A percentile compares a stretch with the other conserved stretches of the same genome.
Conservation (phyloP, 495 filamentous ascomycete species). For the Penicillium bovifimosum region DNA sequence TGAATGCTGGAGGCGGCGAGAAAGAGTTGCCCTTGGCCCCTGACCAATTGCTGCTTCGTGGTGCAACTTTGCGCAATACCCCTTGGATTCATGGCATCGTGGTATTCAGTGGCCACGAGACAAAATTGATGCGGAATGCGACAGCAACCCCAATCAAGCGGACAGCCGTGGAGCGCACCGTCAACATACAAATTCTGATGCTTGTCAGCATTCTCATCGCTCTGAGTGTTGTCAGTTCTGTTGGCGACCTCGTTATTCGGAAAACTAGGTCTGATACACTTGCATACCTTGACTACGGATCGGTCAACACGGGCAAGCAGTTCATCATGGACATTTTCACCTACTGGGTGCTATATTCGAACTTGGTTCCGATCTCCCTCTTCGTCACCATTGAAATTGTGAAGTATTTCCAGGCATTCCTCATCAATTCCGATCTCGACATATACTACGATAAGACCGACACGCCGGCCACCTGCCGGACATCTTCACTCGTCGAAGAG, state of each 20-base stretch:
- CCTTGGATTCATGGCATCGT: slow-evolving; percentile 97
- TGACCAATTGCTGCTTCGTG: slow-evolving; percentile 82
- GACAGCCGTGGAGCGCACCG: slow-evolving; percentile 86
- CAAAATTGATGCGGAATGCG: slow-evolving; percentile 98
- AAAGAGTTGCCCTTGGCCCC: slow-evolving; percentile 82
- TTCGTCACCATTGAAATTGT: slow-evolving; percentile 98
- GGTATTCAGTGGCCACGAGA: slow-evolving; percentile 98
- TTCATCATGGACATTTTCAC: slow-evolving; percentile 96
- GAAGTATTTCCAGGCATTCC: slow-evolving; percentile 94
- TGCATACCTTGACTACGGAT: slow-evolving; percentile 63
- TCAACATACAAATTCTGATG: slow-evolving; percentile 90
- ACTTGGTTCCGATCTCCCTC: slow-evolving; percentile 91
- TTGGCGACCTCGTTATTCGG: slow-evolving; percentile 81
- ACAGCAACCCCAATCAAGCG: slow-evolving; percentile 97
- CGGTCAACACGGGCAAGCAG: slow-evolving; percentile 58
- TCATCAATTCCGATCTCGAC: slow-evolving; percentile 95
- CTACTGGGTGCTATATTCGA: slow-evolving; percentile 98
- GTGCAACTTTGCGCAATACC: slow-evolving; percentile 92
- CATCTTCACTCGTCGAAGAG: slow-evolving; percentile 94
- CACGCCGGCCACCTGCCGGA: slow-evolving; percentile 91
- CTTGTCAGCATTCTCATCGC: slow-evolving; percentile 77
- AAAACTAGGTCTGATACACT: slow-evolving; percentile 53
- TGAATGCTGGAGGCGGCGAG: slow-evolving; percentile 89
- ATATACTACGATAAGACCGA: slow-evolving; percentile 97
- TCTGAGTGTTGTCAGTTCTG: slow-evolving; percentile 82